Conservation (phyloP, 352 stramenopile genomes). For the Aphanomyces stellatus region DNA sequence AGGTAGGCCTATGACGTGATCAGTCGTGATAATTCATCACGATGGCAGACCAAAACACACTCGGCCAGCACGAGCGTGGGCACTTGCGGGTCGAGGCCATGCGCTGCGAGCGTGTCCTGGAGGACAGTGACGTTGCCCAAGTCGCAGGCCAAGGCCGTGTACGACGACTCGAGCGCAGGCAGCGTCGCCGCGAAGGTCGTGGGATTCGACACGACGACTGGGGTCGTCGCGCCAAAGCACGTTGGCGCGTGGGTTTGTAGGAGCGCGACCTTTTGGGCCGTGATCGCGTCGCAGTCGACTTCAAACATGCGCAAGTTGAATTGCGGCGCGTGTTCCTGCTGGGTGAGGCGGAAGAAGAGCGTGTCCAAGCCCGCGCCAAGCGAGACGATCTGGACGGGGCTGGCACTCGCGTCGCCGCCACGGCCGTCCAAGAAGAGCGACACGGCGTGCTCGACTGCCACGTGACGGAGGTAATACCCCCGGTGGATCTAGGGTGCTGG, state of each 20-base stretch:
- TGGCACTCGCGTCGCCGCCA: background rate
- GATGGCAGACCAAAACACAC: constrained; percentile 49
- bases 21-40: background rate
- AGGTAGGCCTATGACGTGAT: constrained; percentile 45
- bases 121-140: constrained; percentile 39
- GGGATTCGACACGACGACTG: background rate
- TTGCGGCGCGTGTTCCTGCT: constrained; percentile 9
- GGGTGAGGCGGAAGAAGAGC: constrained; percentile 52
- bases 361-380: constrained; percentile 44
- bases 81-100: constrained; percentile 27
- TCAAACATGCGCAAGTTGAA: constrained; percentile 34
- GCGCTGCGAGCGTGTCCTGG: constrained; percentile 23
- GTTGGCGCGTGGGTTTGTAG: constrained; percentile 17
- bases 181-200: constrained; percentile 12
- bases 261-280: constrained; percentile 36
- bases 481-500: constrained; percentile 47
- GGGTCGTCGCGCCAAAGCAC: background rate
- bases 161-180: constrained; percentile 21
- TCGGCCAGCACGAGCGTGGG: constrained; percentile 58
- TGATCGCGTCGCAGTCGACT: constrained; percentile 54
- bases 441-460: constrained; percentile 45
- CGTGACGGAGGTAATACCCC: constrained; percentile 63
- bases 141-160: constrained; percentile 45
- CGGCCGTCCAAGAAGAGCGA: constrained; percentile 38
- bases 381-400: constrained; percentile 20